These are phyloP conservation scores for Tolypocladium tundrense DNA, from an alignment of 2,329 filamentous ascomycete genomes.

Conservation along the genomic window DNA sequence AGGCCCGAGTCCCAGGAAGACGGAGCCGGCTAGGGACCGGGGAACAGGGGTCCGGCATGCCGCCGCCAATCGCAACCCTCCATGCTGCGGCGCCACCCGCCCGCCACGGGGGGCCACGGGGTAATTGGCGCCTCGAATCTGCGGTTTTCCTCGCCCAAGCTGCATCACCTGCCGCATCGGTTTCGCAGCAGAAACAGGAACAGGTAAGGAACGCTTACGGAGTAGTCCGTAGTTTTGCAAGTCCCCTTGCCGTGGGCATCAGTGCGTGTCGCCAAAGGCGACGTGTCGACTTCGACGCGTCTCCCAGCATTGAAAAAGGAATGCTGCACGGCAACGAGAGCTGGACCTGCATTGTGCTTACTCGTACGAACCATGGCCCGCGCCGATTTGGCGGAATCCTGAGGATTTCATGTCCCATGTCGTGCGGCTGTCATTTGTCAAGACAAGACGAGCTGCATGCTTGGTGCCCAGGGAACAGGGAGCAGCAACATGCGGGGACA, in stretches of 20 bases:
- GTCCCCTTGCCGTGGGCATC: background rate
- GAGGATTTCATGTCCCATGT: background rate
- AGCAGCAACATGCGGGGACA: background rate
- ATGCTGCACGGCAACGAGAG: background rate
- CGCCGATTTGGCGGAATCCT: background rate
- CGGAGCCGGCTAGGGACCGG: conserved; percentile 1
- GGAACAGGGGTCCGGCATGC: conserved; percentile 2
- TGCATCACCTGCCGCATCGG: background rate
- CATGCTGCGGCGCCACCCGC: conserved; percentile 1
- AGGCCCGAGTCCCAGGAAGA: conserved; percentile 4
- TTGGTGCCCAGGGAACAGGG: background rate
- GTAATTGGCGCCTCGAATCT: background rate
- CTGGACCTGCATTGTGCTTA: background rate
- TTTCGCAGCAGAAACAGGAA: background rate
- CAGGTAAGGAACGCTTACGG: background rate
- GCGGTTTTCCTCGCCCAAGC: background rate
- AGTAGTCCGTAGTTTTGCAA: background rate
- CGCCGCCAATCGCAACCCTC: conserved; percentile 2
- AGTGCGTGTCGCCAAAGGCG: background rate
- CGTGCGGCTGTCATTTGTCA: background rate
- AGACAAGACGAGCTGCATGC: background rate
- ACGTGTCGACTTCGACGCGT: background rate
- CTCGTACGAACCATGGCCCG: background rate
- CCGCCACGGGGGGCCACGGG: background rate
- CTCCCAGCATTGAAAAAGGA: background rate